These are phyloP conservation scores for Nelumbo lutea DNA, from an alignment of 164 flowering plant genomes.

Conservation along the genomic window DNA sequence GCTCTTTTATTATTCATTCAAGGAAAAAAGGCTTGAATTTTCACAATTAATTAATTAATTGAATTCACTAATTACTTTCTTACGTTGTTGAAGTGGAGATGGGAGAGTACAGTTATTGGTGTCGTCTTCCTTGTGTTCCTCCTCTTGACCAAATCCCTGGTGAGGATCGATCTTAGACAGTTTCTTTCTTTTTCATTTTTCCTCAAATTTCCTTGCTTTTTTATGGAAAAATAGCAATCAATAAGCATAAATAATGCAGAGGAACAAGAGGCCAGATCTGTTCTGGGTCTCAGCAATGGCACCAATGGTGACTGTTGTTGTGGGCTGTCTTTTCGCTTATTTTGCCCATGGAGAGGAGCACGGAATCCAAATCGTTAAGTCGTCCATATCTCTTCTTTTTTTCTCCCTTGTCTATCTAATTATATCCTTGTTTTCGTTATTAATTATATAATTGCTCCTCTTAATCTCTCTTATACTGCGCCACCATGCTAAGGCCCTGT, in stretches of 20 bases:
- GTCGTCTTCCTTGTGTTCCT: conserved; percentile 55
- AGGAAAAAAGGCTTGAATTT: neutral
- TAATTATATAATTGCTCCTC: neutral
- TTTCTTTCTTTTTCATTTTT: neutral
- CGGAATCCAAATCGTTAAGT: conserved; percentile 58
- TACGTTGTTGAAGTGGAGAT: conserved; percentile 52
- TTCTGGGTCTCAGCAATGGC: conserved; percentile 84
- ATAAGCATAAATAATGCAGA: conserved; percentile 33
- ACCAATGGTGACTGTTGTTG: conserved; percentile 52
- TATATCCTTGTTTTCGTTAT: neutral
- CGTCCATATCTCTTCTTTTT: neutral
- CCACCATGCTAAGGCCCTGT: neutral
- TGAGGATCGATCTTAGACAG: conserved; percentile 21
- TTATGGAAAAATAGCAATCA: neutral
- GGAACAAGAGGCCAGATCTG: conserved; percentile 45
- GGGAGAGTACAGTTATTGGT: conserved; percentile 62
- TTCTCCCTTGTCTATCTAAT: neutral
- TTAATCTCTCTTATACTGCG: neutral
- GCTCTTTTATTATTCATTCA: neutral
- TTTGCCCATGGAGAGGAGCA: conserved; percentile 45
- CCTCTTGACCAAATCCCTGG: conserved; percentile 44
- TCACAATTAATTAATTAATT: neutral
- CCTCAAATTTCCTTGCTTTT: neutral
- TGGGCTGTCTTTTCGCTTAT: conserved; percentile 55
- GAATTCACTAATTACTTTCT: neutral